Evolutionary conservation across 1,284 basidiomycete genomes (phyloP).

Genomic region (Gomphus sp.): DNA sequence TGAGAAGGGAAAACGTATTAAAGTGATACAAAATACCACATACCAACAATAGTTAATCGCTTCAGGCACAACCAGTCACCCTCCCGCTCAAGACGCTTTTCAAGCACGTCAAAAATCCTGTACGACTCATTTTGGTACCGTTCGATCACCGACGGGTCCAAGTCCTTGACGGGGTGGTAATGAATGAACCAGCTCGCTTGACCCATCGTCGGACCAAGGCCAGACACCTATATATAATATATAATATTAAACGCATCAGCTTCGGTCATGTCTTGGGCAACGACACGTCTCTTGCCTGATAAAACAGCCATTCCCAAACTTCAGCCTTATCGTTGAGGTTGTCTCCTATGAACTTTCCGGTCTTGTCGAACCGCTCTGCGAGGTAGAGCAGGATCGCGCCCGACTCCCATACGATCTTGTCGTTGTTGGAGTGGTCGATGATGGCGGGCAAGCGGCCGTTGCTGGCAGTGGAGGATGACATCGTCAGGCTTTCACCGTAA

Average conservation of each 20-base stretch:
- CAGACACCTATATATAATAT: neutral
- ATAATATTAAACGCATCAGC: neutral
- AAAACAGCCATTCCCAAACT: conserved; percentile 12
- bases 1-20: no score
- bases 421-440: conserved; percentile 25
- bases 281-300: conserved; percentile 3
- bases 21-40: neutral
- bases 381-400: conserved; percentile 5
- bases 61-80: conserved; percentile 11
- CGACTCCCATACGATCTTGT: conserved; percentile 25
- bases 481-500: neutral
- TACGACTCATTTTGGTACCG: conserved; percentile 15
- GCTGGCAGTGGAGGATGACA: neutral
- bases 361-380: conserved; percentile 18
- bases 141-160: conserved; percentile 19
- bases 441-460: conserved; percentile 26
- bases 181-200: conserved; percentile 19
- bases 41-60: conserved; percentile 1
- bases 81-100: conserved; percentile 15
- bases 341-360: conserved; percentile 4
- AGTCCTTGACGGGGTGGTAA: conserved; percentile 16
- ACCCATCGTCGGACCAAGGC: conserved; percentile 6
- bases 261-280: neutral
- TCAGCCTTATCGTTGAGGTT: no score
- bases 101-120: conserved; percentile 22